A percentile compares a stretch with the other conserved stretches of the same genome.
Evolutionary conservation across 2,329 filamentous ascomycete genomes (phyloP).

Genomic region (Pseudopyrenochaeta lycopersici): DNA sequence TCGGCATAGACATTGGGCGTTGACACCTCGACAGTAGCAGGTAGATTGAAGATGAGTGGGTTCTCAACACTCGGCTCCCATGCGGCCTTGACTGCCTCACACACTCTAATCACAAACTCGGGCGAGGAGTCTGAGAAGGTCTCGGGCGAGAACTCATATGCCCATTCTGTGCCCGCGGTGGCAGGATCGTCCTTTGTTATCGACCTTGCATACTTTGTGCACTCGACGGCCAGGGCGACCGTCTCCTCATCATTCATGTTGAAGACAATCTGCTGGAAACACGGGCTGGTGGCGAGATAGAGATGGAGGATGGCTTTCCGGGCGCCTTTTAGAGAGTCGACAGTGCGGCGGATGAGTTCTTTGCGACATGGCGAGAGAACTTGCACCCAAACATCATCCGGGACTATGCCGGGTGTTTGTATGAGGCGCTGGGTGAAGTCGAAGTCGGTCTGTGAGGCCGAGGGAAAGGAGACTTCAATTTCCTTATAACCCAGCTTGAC

Average conservation of each 20-base stretch:
- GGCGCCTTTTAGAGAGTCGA: constrained; percentile 85
- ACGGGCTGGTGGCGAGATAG: constrained; percentile 95
- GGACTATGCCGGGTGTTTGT: constrained; percentile 81
- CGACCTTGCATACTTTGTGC: constrained; percentile 84
- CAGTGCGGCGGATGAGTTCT: constrained; percentile 88
- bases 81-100: constrained; percentile 90
- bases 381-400: constrained; percentile 90
- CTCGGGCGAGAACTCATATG: constrained; percentile 85
- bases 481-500: constrained; percentile 94
- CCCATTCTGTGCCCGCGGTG: constrained; percentile 70
- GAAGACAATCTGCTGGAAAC: constrained; percentile 92
- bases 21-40: constrained; percentile 92
- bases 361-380: constrained; percentile 91
- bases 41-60: constrained; percentile 95
- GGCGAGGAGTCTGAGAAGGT: constrained; percentile 89
- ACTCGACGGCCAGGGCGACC: constrained; percentile 82
- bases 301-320: constrained; percentile 96
- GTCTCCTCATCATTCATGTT: constrained; percentile 84
- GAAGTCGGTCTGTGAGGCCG: constrained; percentile 93
- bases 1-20: constrained; percentile 97
- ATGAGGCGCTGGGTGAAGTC: constrained; percentile 90
- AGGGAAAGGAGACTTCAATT: constrained; percentile 96
- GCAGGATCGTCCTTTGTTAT: constrained; percentile 83
- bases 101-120: constrained; percentile 83
- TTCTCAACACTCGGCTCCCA: constrained; percentile 84